A percentile compares a stretch with the other conserved stretches of the same genome.
phyloP scores from a whole-genome alignment of 805 yeast species.

The Ogataea salicorniae region DNA sequence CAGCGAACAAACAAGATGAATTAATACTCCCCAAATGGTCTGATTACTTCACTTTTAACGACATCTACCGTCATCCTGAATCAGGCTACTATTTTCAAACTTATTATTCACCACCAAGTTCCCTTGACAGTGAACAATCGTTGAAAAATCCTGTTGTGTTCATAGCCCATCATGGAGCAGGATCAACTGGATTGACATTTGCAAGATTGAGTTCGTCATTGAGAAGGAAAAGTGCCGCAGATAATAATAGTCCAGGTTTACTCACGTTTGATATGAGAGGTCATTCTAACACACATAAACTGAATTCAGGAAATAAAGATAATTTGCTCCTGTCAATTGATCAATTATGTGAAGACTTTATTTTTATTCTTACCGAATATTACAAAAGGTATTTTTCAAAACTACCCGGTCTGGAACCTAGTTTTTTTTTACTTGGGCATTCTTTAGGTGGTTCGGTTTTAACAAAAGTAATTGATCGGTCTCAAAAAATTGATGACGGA shows the following conservation, averaged over 20 bases:
- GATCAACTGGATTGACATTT: conserved; percentile 80
- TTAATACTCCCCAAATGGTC: conserved; percentile 25
- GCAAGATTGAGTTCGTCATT: conserved; percentile 47
- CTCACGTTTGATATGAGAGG: conserved; percentile 79
- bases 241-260: conserved; percentile 49
- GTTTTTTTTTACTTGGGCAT: conserved; percentile 72
- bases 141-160: conserved; percentile 46
- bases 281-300: conserved; percentile 55
- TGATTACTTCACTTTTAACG: conserved; percentile 31
- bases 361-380: conserved; percentile 40
- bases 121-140: not conserved
- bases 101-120: conserved; percentile 51
- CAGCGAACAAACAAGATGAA: not conserved
- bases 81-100: conserved; percentile 41
- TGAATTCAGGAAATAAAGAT: conserved; percentile 14
- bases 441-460: conserved; percentile 89
- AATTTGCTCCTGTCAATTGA: conserved; percentile 37
- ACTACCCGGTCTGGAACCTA: conserved; percentile 21
- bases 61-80: conserved; percentile 14
- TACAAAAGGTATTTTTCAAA: conserved; percentile 16
- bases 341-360: conserved; percentile 55
- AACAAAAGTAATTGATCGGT: conserved; percentile 41
- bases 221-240: conserved; percentile 31
- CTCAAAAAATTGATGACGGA: conserved; percentile 1
- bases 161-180: conserved; percentile 92